Evolutionary conservation across 108 stramenopile species (phyloP), one percentile per base, ranked within the genome.

Genomic region (Cyclotella distinguenda): DNA sequence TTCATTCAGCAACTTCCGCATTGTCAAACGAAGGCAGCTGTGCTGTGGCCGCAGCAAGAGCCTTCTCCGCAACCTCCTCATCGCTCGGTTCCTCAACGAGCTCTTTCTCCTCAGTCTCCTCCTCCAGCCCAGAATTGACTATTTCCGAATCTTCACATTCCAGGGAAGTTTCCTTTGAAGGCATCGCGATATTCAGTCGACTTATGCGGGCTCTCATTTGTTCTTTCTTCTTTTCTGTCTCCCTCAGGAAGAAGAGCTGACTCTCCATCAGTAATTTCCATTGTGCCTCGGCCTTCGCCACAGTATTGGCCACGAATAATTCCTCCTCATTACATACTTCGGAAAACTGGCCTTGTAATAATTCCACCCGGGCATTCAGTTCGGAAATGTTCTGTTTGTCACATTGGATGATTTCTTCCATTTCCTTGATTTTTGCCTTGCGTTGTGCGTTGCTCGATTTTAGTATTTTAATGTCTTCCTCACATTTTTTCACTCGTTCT

Each of bases 151-250:
- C 49, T 3, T 47, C 47, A 48, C 21, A 44, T 22, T 51, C 46
- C 25, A 43, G 31, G 1, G 60, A 27, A 43, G 42, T 60, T 51
- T 48, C 67, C 36, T 74, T 74, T 35, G 55, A 52, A 60, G 73
- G 44, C 31, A 67, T 18, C 22, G 65, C 35, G 31, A 74, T 52
- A 4, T 66, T 66, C 60, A 74, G 32, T 42, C 40, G 42, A 21
- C 43, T 45, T 35, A 74, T 5, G 1, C 60, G 59, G 7, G 5
- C 52, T 21, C 66, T 38, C 32, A 74, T 9, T 48, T 40, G 25
- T 3, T 74, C 65, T 51, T 74, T 74, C 35, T 64, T 74, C 51
- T 38, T 45, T 13, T 74, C 66, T n/a, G 57, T 36, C 35, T 66
- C 66, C 43, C 53, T 65, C 44, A 74, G 32, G 45, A 74, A 66